phyloP scores from a whole-genome alignment of 176 grass and related monocot genomes.

The Pontederia paniculata region DNA sequence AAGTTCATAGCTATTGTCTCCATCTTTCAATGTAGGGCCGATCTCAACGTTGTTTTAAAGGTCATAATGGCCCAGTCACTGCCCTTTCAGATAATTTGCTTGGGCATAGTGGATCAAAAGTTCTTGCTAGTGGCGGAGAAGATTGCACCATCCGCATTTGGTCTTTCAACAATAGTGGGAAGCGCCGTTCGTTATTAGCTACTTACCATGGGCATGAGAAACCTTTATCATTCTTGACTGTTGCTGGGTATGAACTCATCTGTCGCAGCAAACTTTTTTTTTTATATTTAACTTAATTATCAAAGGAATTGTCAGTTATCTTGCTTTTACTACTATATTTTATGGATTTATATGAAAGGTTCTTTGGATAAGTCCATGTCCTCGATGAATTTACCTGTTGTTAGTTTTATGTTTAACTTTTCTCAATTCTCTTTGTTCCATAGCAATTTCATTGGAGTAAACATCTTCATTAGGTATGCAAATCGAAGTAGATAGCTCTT shows the following conservation, averaged over 20 bases:
- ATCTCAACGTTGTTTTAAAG: slow-evolving; percentile 63
- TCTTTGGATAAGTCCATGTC: no score
- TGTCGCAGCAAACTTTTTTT: background rate
- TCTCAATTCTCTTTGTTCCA: background rate
- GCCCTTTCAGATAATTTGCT: slow-evolving; percentile 71
- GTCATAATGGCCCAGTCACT: slow-evolving; percentile 63
- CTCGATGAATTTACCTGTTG: background rate
- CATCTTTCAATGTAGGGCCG: slow-evolving; percentile 27
- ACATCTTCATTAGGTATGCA: background rate
- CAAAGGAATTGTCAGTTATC: background rate
- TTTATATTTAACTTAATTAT: background rate
- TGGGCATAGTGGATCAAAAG: slow-evolving; percentile 44
- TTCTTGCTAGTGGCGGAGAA: slow-evolving; percentile 82
- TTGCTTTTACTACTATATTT: background rate
- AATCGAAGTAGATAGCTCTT: no score
- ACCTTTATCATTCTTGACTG: slow-evolving; percentile 57
- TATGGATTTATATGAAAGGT: no score
- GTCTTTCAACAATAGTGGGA: slow-evolving; percentile 56
- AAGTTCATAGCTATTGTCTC: no score
- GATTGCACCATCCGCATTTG: slow-evolving; percentile 78
- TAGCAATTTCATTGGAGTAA: background rate
- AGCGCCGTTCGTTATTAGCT: slow-evolving; percentile 43
- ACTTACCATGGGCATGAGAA: slow-evolving; percentile 85
- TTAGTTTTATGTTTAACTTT: background rate
- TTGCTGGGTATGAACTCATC: slow-evolving; percentile 43